Conservation (phyloP, 2,329 filamentous ascomycete species). For the Stagonosporopsis rhizophila region DNA sequence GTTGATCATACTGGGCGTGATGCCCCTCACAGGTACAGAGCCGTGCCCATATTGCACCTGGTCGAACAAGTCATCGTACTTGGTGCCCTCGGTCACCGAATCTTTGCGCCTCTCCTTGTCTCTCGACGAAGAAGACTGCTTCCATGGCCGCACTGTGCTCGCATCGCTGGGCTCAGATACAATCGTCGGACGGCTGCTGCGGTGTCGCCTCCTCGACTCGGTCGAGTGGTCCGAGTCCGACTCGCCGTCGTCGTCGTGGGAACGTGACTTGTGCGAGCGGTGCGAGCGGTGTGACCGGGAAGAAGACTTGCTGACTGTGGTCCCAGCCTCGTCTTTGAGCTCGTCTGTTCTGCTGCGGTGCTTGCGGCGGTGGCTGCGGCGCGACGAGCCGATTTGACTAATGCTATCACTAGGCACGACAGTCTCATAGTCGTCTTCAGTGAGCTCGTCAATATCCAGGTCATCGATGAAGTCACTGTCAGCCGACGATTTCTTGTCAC, state of each 20-base stretch:
- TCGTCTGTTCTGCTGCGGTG: slow-evolving; percentile 28
- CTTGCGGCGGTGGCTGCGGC: slow-evolving; percentile 39
- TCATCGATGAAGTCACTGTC: slow-evolving; percentile 47
- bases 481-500: slow-evolving; percentile 38
- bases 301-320: slow-evolving; percentile 40
- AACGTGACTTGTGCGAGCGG: slow-evolving; percentile 36
- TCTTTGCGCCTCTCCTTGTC: slow-evolving; percentile 38
- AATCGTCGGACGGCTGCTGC: slow-evolving; percentile 30
- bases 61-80: slow-evolving; percentile 41
- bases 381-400: slow-evolving; percentile 47
- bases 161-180: slow-evolving; percentile 46
- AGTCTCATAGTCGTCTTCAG: slow-evolving; percentile 52
- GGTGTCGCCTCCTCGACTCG: slow-evolving; percentile 27
- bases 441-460: slow-evolving; percentile 43
- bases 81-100: slow-evolving; percentile 35
- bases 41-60: slow-evolving; percentile 39
- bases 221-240: slow-evolving; percentile 28
- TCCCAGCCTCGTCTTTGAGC: slow-evolving; percentile 23
- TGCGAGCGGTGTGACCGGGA: slow-evolving; percentile 34
- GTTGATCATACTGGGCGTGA: slow-evolving; percentile 49
- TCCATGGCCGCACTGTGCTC: slow-evolving; percentile 43
- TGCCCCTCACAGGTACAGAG: slow-evolving; percentile 45
- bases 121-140: slow-evolving; percentile 17
- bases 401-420: slow-evolving; percentile 59
- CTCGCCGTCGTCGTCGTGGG: slow-evolving; percentile 10